Conservation (phyloP, 2,329 filamentous ascomycete species). For the Stachybotrys chlorohalonatus region DNA sequence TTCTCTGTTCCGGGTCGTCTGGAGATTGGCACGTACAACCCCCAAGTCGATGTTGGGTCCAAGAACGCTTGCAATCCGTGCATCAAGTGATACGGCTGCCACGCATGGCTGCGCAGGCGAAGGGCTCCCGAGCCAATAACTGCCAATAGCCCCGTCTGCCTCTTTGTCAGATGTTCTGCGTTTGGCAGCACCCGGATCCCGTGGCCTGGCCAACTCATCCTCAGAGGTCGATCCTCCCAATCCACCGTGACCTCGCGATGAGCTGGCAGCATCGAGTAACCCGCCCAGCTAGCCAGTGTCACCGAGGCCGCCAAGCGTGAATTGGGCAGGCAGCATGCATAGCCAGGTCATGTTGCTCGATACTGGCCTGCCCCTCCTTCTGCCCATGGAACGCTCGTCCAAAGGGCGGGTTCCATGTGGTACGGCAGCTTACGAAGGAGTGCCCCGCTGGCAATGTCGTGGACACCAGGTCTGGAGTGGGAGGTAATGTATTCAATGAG, state of each 20-base stretch:
- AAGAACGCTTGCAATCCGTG: too few species aligned
- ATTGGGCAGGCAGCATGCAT: background rate
- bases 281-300: background rate
- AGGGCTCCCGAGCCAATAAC: background rate
- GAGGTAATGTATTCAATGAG: background rate
- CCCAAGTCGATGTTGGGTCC: too few species aligned
- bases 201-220: background rate
- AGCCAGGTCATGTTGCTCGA: background rate
- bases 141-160: background rate
- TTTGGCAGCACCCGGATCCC: background rate
- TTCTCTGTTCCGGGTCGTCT: too few species aligned
- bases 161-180: background rate
- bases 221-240: background rate
- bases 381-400: background rate
- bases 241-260: background rate
- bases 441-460: too few species aligned
- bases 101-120: background rate
- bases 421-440: background rate
- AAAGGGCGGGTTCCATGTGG: background rate
- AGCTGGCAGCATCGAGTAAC: background rate
- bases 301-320: background rate
- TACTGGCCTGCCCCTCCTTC: background rate
- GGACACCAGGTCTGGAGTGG: too few species aligned
- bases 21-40: too few species aligned
- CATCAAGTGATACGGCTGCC: background rate